Evolutionary conservation across 2,329 filamentous ascomycete genomes (phyloP).

Genomic region (Plenodomus biglobosus): DNA sequence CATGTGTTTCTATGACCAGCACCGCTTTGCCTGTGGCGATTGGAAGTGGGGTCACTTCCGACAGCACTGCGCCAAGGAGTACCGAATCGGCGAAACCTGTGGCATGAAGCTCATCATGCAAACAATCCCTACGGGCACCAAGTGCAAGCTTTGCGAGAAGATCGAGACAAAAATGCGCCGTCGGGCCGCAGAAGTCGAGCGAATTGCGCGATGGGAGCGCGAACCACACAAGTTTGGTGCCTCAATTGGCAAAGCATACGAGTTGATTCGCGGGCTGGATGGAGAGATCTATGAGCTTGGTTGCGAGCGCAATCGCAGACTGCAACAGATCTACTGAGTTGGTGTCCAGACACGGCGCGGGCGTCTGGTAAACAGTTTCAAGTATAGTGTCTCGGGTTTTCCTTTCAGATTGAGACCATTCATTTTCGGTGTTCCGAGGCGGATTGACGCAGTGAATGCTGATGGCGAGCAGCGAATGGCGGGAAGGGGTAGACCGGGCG

Average conservation of each 20-base stretch:
- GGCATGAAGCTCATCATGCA: conserved; percentile 86
- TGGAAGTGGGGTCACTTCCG: conserved; percentile 95
- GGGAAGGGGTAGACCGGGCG: conserved; percentile 36
- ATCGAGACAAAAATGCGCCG: conserved; percentile 82
- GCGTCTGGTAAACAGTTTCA: conserved; percentile 41
- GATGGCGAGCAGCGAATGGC: conserved; percentile 31
- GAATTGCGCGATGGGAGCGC: conserved; percentile 74
- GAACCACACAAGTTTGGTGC: conserved; percentile 65
- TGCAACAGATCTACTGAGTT: conserved; percentile 38
- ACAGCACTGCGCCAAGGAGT: conserved; percentile 90
- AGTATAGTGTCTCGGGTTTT: conserved; percentile 35
- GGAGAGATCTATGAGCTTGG: conserved; percentile 68
- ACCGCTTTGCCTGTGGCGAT: conserved; percentile 80
- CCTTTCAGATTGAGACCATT: conserved; percentile 34
- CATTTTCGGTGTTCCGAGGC: conserved; percentile 33
- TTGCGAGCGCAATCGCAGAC: conserved; percentile 53
- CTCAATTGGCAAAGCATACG: conserved; percentile 66
- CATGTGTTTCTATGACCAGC: conserved; percentile 98
- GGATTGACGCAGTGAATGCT: conserved; percentile 34
- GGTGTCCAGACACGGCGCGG: conserved; percentile 22
- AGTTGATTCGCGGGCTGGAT: conserved; percentile 71
- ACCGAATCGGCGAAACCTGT: conserved; percentile 94
- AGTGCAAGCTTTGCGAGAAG: conserved; percentile 85
- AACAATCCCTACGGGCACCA: conserved; percentile 63
- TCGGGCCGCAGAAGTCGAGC: conserved; percentile 70